Base-by-base conservation (phyloP, 2,329 filamentous ascomycete species). In the Neofusicoccum parvum region DNA sequence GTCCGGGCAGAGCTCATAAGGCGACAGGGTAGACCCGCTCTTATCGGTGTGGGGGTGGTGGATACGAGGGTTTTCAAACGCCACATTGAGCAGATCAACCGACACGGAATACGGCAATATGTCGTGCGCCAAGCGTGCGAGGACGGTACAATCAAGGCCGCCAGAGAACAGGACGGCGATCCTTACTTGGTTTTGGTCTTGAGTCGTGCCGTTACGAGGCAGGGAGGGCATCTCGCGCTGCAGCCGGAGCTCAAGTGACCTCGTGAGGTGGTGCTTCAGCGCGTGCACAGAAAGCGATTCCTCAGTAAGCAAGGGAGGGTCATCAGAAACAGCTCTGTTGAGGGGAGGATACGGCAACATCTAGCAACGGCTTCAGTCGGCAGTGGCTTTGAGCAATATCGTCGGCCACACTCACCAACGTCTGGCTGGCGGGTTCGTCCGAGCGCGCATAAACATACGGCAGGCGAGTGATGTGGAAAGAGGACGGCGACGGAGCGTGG, bases 21-120 rank as follows among this genome's bases (percentile, higher is more conserved):
- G 75, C 50, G 69, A 67, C 15, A 36, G 48, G 12, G 27, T 39
- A 64, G 66, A 15, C 56, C 34, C 64, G 20, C 67, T 67, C 1
- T 74, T 71, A 46, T 54, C 65, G 12, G 71, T 74, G 67, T 70
- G 69, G 62, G 72, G 73, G 46, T 70, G 72, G 71, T 87, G 70
- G 69, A 88, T 66, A 85, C 88, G 69, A 89, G 94, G 94, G 69
- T 99, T 99, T 76, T 99, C 92, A 72, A 99, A 99, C 0, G 94
- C 95, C 51, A 99, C 94, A 70, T 99, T 99, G 68, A 99, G 85
- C 9, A 99, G 83, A 73, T 98, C 95, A 67, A 99, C 88, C 1
- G 85, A 81, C 72, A 96, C 89, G 3, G 83, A 78, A 0, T 74
- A 14, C 0, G 91, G 90, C 2, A 98, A 75, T 2, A 96, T 78